Percentiles rank a stretch among this genome's conserved stretches.
These are phyloP conservation scores for Daldinia childiae DNA, from an alignment of 495 filamentous ascomycete genomes.

Conservation along the genomic window DNA sequence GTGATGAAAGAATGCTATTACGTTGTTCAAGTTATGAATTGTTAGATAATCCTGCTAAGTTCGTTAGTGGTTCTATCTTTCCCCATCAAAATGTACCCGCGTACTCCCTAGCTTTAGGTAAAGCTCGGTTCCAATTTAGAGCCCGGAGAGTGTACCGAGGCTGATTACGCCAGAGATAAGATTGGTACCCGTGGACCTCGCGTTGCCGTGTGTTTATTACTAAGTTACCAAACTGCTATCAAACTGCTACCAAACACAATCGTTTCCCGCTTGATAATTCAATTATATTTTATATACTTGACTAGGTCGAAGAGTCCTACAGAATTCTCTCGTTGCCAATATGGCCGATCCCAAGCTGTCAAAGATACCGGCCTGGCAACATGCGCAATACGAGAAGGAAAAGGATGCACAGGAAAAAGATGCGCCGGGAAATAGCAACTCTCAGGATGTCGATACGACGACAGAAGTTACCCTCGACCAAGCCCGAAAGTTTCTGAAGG, in stretches of 20 bases:
- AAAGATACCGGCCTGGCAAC: constrained; percentile 40
- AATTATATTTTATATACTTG: constrained; percentile 8
- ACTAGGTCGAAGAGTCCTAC: background rate
- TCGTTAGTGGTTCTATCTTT: constrained; percentile 4
- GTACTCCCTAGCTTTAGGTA: background rate
- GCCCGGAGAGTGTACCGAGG: constrained; percentile 22
- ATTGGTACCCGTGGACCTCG: constrained; percentile 1
- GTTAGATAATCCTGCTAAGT: constrained; percentile 3
- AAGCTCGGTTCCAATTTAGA: background rate
- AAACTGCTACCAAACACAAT: background rate
- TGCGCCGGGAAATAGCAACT: constrained; percentile 7
- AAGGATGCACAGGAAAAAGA: constrained; percentile 26
- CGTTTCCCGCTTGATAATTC: background rate
- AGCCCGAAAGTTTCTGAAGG: constrained; percentile 81
- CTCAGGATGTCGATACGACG: constrained; percentile 35
- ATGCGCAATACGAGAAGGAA: constrained; percentile 10
- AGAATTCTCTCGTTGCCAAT: constrained; percentile 3
- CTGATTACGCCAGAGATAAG: constrained; percentile 21
- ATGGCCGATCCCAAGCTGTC: constrained; percentile 34
- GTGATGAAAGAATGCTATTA: background rate
- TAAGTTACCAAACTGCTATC: background rate
- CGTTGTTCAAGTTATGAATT: background rate
- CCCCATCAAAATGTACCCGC: background rate
- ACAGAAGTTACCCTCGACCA: constrained; percentile 66
- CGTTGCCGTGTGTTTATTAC: constrained; percentile 13